These are phyloP conservation scores for Rhododendron griersonianum DNA, from an alignment of 148 eudicot species.

Conservation along the genomic window DNA sequence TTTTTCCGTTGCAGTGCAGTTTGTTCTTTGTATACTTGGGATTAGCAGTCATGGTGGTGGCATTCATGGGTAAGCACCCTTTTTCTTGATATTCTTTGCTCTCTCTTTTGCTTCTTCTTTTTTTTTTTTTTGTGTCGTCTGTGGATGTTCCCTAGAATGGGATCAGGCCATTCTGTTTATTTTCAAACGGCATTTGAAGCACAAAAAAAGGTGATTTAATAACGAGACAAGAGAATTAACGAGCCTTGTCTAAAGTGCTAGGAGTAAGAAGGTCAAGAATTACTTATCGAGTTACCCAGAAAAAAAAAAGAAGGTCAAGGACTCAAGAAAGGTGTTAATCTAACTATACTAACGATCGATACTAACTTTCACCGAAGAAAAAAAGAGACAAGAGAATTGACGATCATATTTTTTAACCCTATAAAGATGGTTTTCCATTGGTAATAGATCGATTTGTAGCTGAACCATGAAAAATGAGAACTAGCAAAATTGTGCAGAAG, in stretches of 20 bases:
- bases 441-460: neutral
- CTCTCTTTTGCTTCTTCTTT: neutral
- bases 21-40: conserved; percentile 87
- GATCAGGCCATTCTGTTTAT: neutral
- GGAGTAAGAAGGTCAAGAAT: no score
- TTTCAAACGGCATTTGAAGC: neutral
- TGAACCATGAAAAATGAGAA: neutral
- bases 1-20: conserved; percentile 59
- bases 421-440: neutral
- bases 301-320: no score
- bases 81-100: conserved; percentile 3
- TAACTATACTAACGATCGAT: no score
- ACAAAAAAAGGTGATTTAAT: neutral
- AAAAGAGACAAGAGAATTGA: neutral
- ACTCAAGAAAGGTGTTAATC: no score
- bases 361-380: no score
- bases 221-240: neutral
- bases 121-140: neutral
- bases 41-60: conserved; percentile 62
- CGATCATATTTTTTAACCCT: no score
- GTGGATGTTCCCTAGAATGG: neutral
- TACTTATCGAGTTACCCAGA: no score
- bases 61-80: conserved; percentile 73
- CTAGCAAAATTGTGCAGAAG: conserved; percentile 41
- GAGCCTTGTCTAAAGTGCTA: no score